These are phyloP conservation scores for Amanita rubescens DNA, from an alignment of 768 basidiomycete species.

Conservation along the genomic window DNA sequence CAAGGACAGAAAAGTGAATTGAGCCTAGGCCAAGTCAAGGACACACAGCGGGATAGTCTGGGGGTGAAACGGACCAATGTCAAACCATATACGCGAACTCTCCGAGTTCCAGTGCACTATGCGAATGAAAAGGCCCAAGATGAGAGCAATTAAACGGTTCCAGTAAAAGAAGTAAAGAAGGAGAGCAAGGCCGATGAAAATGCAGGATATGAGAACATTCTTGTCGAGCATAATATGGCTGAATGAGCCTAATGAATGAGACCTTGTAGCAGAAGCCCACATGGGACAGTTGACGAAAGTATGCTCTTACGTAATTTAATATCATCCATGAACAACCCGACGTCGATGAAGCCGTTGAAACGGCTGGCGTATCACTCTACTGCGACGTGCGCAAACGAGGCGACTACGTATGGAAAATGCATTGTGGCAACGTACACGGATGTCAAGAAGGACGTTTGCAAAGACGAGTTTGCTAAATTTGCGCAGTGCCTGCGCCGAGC, in stretches of 20 bases:
- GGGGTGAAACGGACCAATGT: constrained; percentile 50
- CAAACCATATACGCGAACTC: constrained; percentile 74
- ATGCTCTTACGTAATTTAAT: background rate
- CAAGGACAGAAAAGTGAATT: constrained; percentile 84
- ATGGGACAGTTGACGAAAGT: background rate
- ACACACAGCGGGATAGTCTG: background rate
- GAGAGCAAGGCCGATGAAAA: constrained; percentile 46
- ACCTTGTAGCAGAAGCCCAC: background rate
- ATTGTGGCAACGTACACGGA: constrained; percentile 79
- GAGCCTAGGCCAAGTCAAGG: constrained; percentile 47
- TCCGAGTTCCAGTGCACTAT: constrained; percentile 73
- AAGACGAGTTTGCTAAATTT: constrained; percentile 78
- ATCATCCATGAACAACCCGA: constrained; percentile 10
- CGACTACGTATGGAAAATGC: constrained; percentile 82
- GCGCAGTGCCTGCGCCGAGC: constrained; percentile 72
- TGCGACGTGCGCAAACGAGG: constrained; percentile 63
- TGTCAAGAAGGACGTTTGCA: constrained; percentile 77
- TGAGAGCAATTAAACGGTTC: constrained; percentile 73
- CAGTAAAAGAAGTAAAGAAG: constrained; percentile 86
- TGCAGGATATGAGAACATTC: constrained; percentile 56
- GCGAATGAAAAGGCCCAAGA: constrained; percentile 61
- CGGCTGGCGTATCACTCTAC: constrained; percentile 68
- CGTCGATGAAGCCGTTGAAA: constrained; percentile 39
- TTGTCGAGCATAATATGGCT: constrained; percentile 41
- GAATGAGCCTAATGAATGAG: background rate